Base-by-base conservation (phyloP, 2,329 filamentous ascomycete species). In the Rhexocercosporidium sp. region DNA sequence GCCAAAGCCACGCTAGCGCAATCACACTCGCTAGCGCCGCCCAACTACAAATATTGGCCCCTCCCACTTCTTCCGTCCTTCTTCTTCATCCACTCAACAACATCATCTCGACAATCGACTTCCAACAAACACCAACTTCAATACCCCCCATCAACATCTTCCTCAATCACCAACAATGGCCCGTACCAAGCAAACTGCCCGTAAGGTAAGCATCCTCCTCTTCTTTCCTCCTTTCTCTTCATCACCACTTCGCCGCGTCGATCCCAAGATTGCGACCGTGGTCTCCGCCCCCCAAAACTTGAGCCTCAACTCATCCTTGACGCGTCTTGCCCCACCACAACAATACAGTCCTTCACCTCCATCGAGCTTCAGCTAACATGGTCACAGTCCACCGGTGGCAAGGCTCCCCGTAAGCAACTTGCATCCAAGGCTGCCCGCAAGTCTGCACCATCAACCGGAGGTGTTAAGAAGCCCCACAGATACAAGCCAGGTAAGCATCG, bases 381-480 rank as follows among this genome's bases (percentile, higher is more conserved):
- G 22, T 62, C 53, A 68, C 67, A 92, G 87, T 91, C 89, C 82
- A 92, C 89, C 77, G 89, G 89, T 89, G 89, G 89, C 86, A 91
- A 92, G 86, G 89, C 89, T 76, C 89, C 89, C 71, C 88, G 89
- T 84, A 99, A 99, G 93, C 94, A 97, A 90, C 94, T 98, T 80
- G 95, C 95, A 78, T 97, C 94, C 88, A 92, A 92, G 88, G 96
- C 95, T 75, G 95, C 96, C 79, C 94, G 96, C 86, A 99, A 99
- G 91, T 94, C 91, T 78, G 95, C 96, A 70, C 96, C 96, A 77
- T 97, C 94, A 72, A 98, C 96, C 82, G 96, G 95, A 78, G 92
- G 92, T 90, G 92, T 95, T 89, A 96, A 96, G 92, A 96, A 96
- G 92, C 92, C 92, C 83, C 92, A 94, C 85, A 88, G 92, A 79